phyloP scores from a whole-genome alignment of 2,329 filamentous ascomycete species.

The Sporothrix pseudoabietina region DNA sequence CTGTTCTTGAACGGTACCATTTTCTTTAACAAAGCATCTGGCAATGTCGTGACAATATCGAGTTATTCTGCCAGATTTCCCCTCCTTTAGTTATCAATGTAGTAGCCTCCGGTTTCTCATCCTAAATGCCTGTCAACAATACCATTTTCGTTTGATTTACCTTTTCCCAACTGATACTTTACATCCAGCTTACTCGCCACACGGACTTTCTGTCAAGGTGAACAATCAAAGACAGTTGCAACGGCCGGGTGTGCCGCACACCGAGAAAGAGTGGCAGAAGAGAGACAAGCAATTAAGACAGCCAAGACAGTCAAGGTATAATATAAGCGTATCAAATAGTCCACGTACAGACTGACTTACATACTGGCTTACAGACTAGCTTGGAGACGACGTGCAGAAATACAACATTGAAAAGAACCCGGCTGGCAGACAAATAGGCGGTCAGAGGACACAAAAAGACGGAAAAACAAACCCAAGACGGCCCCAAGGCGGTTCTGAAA shows the following conservation, averaged over 20 bases:
- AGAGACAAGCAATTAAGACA: conserved; percentile 2
- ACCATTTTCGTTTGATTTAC: background rate
- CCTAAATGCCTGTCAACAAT: background rate
- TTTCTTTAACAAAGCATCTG: background rate
- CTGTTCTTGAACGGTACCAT: background rate
- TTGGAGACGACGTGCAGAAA: background rate
- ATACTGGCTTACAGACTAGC: background rate
- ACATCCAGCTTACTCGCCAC: background rate
- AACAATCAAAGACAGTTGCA: conserved; percentile 1
- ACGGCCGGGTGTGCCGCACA: conserved; percentile 17
- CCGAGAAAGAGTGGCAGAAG: background rate
- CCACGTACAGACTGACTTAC: too few species aligned
- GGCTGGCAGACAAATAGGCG: conserved; percentile 1
- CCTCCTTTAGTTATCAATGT: background rate
- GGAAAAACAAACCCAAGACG: background rate
- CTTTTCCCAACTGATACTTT: background rate
- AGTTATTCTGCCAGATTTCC: background rate
- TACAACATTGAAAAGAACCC: background rate
- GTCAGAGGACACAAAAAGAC: background rate
- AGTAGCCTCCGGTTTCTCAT: background rate
- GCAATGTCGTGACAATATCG: background rate
- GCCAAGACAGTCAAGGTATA: background rate
- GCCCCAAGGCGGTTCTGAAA: background rate
- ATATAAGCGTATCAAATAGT: background rate
- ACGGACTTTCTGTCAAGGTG: background rate